Evolutionary conservation across 257 asterid species (phyloP).

Genomic region (Paulownia fortunei): DNA sequence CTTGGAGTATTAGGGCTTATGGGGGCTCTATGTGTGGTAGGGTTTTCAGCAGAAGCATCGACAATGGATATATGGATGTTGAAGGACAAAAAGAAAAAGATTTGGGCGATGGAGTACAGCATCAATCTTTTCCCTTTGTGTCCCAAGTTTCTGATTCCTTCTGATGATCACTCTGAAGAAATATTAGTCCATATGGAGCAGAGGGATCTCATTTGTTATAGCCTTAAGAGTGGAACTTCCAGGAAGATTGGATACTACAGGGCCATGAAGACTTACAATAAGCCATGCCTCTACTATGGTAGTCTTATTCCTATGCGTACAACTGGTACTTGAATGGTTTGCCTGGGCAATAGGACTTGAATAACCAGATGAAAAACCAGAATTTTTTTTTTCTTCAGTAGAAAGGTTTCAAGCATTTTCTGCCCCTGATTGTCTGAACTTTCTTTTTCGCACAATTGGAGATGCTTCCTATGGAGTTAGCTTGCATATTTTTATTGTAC

Average conservation of each 20-base stretch:
- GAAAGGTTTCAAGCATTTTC: neutral
- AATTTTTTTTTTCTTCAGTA: neutral
- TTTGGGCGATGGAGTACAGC: conserved; percentile 46
- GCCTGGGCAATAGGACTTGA: neutral
- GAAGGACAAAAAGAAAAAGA: conserved; percentile 35
- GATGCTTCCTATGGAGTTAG: neutral
- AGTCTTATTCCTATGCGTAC: conserved; percentile 35
- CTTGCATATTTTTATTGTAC: neutral
- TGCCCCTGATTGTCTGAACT: neutral
- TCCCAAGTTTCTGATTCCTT: conserved; percentile 47
- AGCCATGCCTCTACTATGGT: conserved; percentile 40
- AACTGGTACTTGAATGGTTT: neutral
- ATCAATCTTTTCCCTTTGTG: conserved; percentile 40
- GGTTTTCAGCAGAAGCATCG: conserved; percentile 40
- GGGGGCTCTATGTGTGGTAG: conserved; percentile 48
- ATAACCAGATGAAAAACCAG: neutral
- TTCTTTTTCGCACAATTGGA: neutral
- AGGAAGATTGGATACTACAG: conserved; percentile 36
- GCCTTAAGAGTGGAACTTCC: conserved; percentile 25
- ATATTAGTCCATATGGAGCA: conserved; percentile 51
- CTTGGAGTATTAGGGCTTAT: conserved; percentile 45
- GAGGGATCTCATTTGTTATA: conserved; percentile 41
- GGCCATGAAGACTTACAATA: conserved; percentile 45
- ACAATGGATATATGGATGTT: conserved; percentile 50
- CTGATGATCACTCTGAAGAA: conserved; percentile 45